Evolutionary conservation across 139 green algal genomes (phyloP).

Genomic region (Chlorella vulgaris): DNA sequence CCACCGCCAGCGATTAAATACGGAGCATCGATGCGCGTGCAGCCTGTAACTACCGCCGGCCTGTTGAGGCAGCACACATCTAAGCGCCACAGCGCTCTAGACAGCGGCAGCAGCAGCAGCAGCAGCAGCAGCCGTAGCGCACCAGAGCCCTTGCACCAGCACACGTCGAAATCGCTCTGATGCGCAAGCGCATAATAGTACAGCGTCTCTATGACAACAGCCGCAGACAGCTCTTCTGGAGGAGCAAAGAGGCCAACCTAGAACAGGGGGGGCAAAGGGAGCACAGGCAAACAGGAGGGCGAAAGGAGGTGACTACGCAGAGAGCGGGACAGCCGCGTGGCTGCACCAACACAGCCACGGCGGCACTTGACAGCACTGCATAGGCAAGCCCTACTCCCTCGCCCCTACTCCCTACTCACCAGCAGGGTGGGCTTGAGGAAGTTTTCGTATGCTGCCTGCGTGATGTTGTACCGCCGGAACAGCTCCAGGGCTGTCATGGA

Average conservation of each 20-base stretch:
- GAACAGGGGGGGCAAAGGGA: background rate
- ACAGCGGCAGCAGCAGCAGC: too few species aligned
- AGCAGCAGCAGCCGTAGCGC: too few species aligned
- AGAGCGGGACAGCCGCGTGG: background rate
- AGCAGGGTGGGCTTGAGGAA: constrained; percentile 86
- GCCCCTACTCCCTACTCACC: constrained; percentile 26
- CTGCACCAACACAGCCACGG: background rate
- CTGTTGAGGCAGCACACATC: too few species aligned
- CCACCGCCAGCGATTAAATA: too few species aligned
- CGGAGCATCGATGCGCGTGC: too few species aligned
- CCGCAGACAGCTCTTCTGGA: constrained; percentile 79
- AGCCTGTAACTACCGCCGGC: too few species aligned
- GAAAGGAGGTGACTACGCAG: background rate
- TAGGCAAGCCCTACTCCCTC: background rate
- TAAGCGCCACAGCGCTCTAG: background rate
- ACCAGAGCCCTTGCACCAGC: constrained; percentile 52
- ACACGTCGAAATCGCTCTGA: constrained; percentile 81
- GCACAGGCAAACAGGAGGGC: background rate
- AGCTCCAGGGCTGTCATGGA: constrained; percentile 84
- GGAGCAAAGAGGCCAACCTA: constrained; percentile 83
- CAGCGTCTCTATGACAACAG: constrained; percentile 76
- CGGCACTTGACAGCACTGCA: background rate
- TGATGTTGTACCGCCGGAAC: constrained; percentile 67
- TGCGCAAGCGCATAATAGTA: constrained; percentile 86
- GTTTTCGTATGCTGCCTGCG: constrained; percentile 69